Conservation (phyloP, 129 eudicot species). For the Deinandra increscens region DNA sequence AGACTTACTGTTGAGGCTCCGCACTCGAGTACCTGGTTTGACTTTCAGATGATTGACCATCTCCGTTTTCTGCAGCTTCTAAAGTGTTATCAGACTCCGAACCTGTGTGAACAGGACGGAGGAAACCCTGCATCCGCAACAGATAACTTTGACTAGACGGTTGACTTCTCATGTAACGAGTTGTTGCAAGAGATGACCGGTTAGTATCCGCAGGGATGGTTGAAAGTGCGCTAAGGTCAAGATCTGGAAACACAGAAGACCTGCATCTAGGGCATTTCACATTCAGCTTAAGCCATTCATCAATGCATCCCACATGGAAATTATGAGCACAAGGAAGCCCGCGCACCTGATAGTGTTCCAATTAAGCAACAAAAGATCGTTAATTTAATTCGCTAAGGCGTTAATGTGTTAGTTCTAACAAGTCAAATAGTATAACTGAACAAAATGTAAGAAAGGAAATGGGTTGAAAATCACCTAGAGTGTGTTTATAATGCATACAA, state of each 20-base stretch:
- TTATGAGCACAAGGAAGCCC: conserved; percentile 99
- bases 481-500: background rate
- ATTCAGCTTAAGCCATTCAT: conserved; percentile 87
- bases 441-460: background rate
- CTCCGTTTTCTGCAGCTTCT: conserved; percentile 58
- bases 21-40: background rate
- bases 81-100: conserved; percentile 38
- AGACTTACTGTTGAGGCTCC: conserved; percentile 25
- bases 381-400: background rate
- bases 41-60: conserved; percentile 31
- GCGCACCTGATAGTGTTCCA: conserved; percentile 50
- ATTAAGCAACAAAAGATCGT: background rate
- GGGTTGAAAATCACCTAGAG: background rate
- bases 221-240: conserved; percentile 81
- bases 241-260: conserved; percentile 85
- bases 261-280: conserved; percentile 94
- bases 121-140: conserved; percentile 71
- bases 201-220: conserved; percentile 59
- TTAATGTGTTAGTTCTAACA: background rate
- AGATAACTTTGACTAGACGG: conserved; percentile 69
- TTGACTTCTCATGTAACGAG: conserved; percentile 63
- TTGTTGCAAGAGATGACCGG: conserved; percentile 47
- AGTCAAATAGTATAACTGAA: background rate
- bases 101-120: conserved; percentile 54
- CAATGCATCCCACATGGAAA: conserved; percentile 91